Base-by-base conservation (phyloP, 2,329 filamentous ascomycete genomes). In the Verticillium zaregamsianum region DNA sequence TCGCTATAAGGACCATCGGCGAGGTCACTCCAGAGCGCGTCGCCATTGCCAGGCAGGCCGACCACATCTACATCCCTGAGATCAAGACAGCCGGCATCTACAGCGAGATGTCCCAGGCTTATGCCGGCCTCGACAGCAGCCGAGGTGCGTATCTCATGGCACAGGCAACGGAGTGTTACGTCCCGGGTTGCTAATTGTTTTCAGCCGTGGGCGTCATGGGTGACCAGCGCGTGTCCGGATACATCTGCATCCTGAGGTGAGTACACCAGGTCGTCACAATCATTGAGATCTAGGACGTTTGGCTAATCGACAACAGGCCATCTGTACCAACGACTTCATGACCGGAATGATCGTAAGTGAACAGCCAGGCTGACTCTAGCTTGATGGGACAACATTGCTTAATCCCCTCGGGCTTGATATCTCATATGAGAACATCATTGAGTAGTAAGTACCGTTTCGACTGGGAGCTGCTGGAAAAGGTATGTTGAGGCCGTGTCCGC, bases 1-100 rank as follows among this genome's bases (percentile, higher is more conserved):
- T 96, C 64, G 92, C 85, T 17, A 90, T 95, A 67, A 84, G 91
- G 59, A 89, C 97, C 63, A 80, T 97, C 1, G 93, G 93, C 40
- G 93, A 96, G 68, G 88, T 97, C 14, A 96, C 91, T 1, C 83
- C 82, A 2, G 90, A 93, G 72, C 86, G 90, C 49, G 89, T 97
- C 15, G 86, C 86, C 60, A 94, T 96, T 65, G 91, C 87, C 3
- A 79, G 91, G n/a, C 80, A 90, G 72, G 91, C 91, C 1, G 91
- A 93, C 70, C 72, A 86, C 70, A 93, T 94, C 70, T 93, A 91
- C 77, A 92, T 93, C 67, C 82, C 83, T 65, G 87, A 89, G 82
- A 93, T 94, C 76, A 82, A 80, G 69, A 83, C 85, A 61, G 89
- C 89, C 0, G 90, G 90, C 12, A 74, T 93, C 25, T 94, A 94